phyloP scores from a whole-genome alignment of 805 yeast species.

The Wickerhamiella spandovensis region DNA sequence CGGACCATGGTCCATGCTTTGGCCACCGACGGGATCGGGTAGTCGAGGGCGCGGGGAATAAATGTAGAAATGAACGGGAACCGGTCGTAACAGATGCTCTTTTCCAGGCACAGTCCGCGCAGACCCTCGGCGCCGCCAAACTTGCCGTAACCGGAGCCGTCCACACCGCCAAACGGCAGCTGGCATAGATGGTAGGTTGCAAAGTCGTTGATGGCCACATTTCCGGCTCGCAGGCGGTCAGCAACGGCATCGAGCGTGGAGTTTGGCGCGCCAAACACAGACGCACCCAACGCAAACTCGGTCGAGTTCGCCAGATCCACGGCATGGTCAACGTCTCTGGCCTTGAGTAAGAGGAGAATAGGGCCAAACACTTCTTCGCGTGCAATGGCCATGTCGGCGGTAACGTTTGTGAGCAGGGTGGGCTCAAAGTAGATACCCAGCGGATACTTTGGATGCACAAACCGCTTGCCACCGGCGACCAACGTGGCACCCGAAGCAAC shows the following conservation, averaged over 20 bases:
- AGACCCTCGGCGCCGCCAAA: conserved; percentile 98
- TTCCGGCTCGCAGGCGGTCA: conserved; percentile 59
- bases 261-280: conserved; percentile 66
- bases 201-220: conserved; percentile 93
- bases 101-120: conserved; percentile 75
- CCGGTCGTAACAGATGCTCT: conserved; percentile 76
- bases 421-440: conserved; percentile 92
- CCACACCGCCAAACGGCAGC: conserved; percentile 91
- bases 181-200: conserved; percentile 94
- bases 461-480: conserved; percentile 68
- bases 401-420: conserved; percentile 73
- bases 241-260: conserved; percentile 49
- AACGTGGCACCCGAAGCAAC: conserved; percentile 70
- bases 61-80: conserved; percentile 60
- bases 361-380: conserved; percentile 94
- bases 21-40: conserved; percentile 70
- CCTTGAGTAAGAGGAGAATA: conserved; percentile 65
- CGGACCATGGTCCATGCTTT: conserved; percentile 84
- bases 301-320: conserved; percentile 69
- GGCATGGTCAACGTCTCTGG: conserved; percentile 52
- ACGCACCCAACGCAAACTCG: conserved; percentile 81
- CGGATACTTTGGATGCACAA: conserved; percentile 81
- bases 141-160: conserved; percentile 91
- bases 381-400: conserved; percentile 64
- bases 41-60: conserved; percentile 82